phyloP scores from a whole-genome alignment of 441 rosid genomes.

The Eruca vesicaria region DNA sequence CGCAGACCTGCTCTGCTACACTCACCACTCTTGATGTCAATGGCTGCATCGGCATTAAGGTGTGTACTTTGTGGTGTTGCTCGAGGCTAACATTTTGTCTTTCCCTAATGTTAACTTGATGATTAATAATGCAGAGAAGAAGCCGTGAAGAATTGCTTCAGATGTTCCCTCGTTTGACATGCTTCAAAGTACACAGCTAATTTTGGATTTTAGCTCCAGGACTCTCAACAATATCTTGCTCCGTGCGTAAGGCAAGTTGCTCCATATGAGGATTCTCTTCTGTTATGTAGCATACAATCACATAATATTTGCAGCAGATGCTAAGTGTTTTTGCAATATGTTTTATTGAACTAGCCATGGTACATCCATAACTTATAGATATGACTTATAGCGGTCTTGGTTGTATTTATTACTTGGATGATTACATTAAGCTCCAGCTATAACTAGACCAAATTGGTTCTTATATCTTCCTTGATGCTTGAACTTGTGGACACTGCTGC shows the following conservation, averaged over 20 bases:
- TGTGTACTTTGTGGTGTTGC: constrained; percentile 23
- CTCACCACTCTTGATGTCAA: constrained; percentile 89
- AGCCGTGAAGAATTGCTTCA: constrained; percentile 68
- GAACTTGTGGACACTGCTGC: constrained; percentile 22
- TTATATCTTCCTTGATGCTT: constrained; percentile 27
- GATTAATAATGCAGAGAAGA: constrained; percentile 47
- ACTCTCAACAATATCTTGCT: constrained; percentile 11
- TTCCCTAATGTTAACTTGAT: not conserved
- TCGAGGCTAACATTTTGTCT: not conserved
- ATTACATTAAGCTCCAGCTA: constrained; percentile 20
- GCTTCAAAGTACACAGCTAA: constrained; percentile 95
- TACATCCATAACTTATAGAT: constrained; percentile 5
- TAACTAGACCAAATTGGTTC: constrained; percentile 16
- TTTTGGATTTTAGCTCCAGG: constrained; percentile 3
- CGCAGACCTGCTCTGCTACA: constrained; percentile 60
- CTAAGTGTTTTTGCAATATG: not conserved
- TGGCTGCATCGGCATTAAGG: constrained; percentile 91
- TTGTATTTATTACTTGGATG: not conserved
- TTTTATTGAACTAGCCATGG: constrained; percentile 18
- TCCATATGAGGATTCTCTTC: not conserved
- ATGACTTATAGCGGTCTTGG: not conserved
- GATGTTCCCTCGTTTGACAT: constrained; percentile 62
- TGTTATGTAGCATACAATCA: not conserved
- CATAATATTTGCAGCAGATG: not conserved
- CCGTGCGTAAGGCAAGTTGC: constrained; percentile 9